A percentile compares a stretch with the other conserved stretches of the same genome.
Evolutionary conservation across 2,329 filamentous ascomycete species (phyloP).

Genomic region (Penicillium rolfsii): DNA sequence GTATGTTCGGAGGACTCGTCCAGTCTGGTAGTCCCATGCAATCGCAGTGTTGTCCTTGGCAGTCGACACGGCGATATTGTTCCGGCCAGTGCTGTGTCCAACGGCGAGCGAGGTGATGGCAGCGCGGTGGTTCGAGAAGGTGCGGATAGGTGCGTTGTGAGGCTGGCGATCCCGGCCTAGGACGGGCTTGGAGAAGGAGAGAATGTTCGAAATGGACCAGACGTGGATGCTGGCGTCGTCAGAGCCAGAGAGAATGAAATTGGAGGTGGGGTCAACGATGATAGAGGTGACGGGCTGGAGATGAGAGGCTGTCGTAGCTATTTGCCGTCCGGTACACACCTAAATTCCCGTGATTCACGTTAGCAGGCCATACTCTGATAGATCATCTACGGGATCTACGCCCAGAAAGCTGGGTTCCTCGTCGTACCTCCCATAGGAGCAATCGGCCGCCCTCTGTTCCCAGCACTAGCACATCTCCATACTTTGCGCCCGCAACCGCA

Average conservation of each 20-base stretch:
- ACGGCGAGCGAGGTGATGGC: constrained; percentile 54
- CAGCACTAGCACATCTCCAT: constrained; percentile 66
- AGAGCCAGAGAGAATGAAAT: constrained; percentile 52
- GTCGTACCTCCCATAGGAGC: constrained; percentile 86
- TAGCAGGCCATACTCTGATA: constrained; percentile 10
- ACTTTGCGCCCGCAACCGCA: constrained; percentile 67
- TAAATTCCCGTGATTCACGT: constrained; percentile 26
- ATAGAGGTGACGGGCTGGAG: constrained; percentile 69
- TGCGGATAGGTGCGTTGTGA: constrained; percentile 70
- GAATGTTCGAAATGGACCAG: constrained; percentile 78
- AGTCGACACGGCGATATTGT: constrained; percentile 81
- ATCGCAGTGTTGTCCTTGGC: constrained; percentile 87
- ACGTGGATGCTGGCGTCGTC: constrained; percentile 86
- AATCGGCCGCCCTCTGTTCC: constrained; percentile 85
- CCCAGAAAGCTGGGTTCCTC: not conserved
- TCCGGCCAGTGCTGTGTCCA: constrained; percentile 70
- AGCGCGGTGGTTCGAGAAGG: constrained; percentile 71
- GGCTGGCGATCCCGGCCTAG: constrained; percentile 45
- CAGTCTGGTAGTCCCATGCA: constrained; percentile 88
- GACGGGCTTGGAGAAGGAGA: constrained; percentile 60
- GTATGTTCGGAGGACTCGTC: constrained; percentile 76
- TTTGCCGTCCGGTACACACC: constrained; percentile 50
- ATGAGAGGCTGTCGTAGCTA: constrained; percentile 49
- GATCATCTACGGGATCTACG: not conserved
- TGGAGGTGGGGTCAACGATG: constrained; percentile 66